Base-by-base conservation (phyloP, 2,329 filamentous ascomycete species). In the Colletotrichum navitas region DNA sequence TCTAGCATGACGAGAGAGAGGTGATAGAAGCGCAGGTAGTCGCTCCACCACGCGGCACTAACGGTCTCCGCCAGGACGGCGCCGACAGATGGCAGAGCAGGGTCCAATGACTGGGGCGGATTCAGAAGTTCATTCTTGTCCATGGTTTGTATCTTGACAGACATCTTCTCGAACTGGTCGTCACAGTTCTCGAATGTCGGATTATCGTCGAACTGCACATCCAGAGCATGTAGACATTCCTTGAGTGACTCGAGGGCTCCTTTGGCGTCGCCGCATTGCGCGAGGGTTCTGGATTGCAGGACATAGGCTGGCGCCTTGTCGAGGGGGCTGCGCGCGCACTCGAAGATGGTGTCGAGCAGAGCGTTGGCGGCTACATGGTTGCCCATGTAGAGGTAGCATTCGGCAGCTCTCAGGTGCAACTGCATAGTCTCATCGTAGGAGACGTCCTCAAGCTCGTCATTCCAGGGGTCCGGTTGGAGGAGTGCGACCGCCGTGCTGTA, bases 261-360 rank as follows among this genome's bases (percentile, higher is more conserved):
- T 29, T 86, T 82, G 36, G 91, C 89, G 74, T 97, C 90, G 1
- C 94, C 94, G 66, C 88, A 87, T 77, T 95, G 90, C 1, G 92
- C 90, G 76, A 91, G 90, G 56, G 97, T 92, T 61, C 94, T 90
- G 7, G 93, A 94, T 78, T 94, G 91, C 45, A 98, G 84, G 51
- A 97, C 92, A 83, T 92, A 97, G 0, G 94, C 93, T 11, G 93
- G 91, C 1, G 93, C 93, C 82, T 94, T 96, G 80, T 97, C 94
- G 7, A 93, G 87, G 0, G 93, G 83, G 24, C 90, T 90, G 74
- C 88, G 91, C 0, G 93, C 93, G 76, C 93, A 88, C 41, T 83
- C 80, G 75, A 96, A 93, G 6, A 97, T 89, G 3, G 88, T 89
- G 29, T 89, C 82, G 16, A 97, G 87, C n/a, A 95, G 82, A 36